Base-by-base conservation (phyloP, 768 basidiomycete species). In the Calocera viscosa region DNA sequence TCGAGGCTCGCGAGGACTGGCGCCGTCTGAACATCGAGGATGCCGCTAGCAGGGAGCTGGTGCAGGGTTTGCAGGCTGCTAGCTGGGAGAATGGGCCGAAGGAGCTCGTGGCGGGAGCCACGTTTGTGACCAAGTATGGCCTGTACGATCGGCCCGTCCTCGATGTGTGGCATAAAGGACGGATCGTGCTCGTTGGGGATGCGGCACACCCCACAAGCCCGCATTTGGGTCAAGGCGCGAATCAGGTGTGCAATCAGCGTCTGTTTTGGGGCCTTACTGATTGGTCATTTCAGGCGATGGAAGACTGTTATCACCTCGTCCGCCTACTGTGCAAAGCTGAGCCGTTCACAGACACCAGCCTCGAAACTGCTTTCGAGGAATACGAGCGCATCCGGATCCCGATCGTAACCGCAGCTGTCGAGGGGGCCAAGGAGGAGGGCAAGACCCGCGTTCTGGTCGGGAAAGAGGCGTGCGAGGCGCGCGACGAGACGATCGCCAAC, bases 121-220 rank as follows among this genome's bases (percentile, higher is more conserved):
- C 69, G 32, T 69, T 68, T 28, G 65, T 77, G 11, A 72, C 74
- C 53, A 77, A 77, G 78, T 80, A 75, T 67, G 80, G 79, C 2
- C 66, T 80, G 63, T 81, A 81, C 68, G 79, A 80, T 68, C 77
- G 80, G n/a, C 77, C 78, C 10, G 77, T 78, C 49, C 70, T 80
- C 26, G 67, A 71, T 33, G 70, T 75, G 2, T 81, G 80, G 80
- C 76, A 80, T 68, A 74, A 75, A 38, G 78, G 77, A 26, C 74
- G 80, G 11, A 76, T 80, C 10, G 74, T 79, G 8, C 74, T 82
- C 39, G 72, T 81, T 12, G 80, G 80, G 2, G 80, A 81, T 70
- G 80, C 79, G 7, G 80, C 80, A 1, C 80, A 81, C 69, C 80
- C 80, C 2, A 80, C 80, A 2, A 79, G 77, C 67, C 80, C 80